Evolutionary conservation across 257 asterid species (phyloP).

Genomic region (Jasminum sambac): DNA sequence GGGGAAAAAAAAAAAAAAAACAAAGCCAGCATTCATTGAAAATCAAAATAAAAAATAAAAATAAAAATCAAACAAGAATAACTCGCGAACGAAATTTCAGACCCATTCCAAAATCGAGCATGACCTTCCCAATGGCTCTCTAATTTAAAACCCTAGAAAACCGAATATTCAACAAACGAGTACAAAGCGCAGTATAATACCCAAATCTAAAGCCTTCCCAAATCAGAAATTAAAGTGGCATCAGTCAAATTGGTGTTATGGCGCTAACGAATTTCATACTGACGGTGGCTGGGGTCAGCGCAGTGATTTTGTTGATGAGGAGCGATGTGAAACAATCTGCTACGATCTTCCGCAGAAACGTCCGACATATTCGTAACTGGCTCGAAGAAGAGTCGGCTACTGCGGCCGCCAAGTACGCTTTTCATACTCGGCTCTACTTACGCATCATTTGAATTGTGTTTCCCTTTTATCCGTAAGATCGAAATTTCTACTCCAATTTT

Average conservation of each 20-base stretch:
- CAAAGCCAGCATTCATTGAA: too few relatives aligned
- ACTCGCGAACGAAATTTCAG: not conserved
- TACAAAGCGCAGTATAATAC: too few relatives aligned
- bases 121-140: not conserved
- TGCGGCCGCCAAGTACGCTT: conserved; percentile 56
- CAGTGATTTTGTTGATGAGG: conserved; percentile 61
- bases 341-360: conserved; percentile 66
- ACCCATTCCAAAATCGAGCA: not conserved
- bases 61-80: not conserved
- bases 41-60: too few relatives aligned
- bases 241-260: conserved; percentile 33
- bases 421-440: not conserved
- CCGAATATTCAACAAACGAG: too few relatives aligned
- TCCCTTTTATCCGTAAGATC: not conserved
- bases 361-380: conserved; percentile 69
- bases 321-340: conserved; percentile 73
- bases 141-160: too few relatives aligned
- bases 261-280: conserved; percentile 69
- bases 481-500: not conserved
- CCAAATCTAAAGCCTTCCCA: not conserved
- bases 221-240: not conserved
- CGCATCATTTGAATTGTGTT: not conserved
- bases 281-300: conserved; percentile 71
- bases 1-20: too few relatives aligned
- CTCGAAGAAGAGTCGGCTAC: conserved; percentile 67